phyloP scores from a whole-genome alignment of 495 filamentous ascomycete species.

The Delitschia confertaspora region DNA sequence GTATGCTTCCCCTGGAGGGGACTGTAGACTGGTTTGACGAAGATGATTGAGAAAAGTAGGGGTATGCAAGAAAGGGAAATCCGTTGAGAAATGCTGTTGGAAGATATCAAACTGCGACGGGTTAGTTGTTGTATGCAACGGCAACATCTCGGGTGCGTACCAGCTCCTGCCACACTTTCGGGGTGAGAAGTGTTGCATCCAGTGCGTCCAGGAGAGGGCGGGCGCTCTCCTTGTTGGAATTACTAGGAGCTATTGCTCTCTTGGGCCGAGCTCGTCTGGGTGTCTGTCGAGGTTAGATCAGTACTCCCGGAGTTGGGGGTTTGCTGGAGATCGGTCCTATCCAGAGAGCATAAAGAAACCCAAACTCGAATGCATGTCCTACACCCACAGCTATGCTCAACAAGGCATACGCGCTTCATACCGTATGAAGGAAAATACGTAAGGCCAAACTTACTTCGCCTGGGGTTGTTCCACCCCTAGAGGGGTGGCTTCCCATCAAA shows the following conservation, averaged over 20 bases:
- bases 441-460: conserved; percentile 8
- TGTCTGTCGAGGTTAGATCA: conserved; percentile 7
- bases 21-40: conserved; percentile 39
- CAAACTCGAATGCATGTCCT: not conserved
- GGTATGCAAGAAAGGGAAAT: conserved; percentile 74
- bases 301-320: not conserved
- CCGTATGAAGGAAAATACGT: not conserved
- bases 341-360: too few relatives aligned
- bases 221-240: conserved; percentile 7
- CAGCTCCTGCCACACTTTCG: conserved; percentile 44
- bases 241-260: conserved; percentile 8
- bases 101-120: conserved; percentile 61
- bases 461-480: conserved; percentile 52
- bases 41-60: conserved; percentile 60
- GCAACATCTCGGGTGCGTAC: conserved; percentile 20
- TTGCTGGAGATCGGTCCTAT: too few relatives aligned
- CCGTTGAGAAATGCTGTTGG: conserved; percentile 70
- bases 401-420: too few relatives aligned
- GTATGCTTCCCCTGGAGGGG: conserved; percentile 30
- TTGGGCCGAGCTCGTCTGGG: conserved; percentile 5
- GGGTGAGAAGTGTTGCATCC: conserved; percentile 27
- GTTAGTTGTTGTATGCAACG: conserved; percentile 10
- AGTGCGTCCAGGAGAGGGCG: conserved; percentile 22
- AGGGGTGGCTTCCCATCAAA: conserved; percentile 37
- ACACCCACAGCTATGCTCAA: too few relatives aligned